phyloP scores from a whole-genome alignment of 202 grass and related monocot genomes.

The Saccharum hybrid region DNA sequence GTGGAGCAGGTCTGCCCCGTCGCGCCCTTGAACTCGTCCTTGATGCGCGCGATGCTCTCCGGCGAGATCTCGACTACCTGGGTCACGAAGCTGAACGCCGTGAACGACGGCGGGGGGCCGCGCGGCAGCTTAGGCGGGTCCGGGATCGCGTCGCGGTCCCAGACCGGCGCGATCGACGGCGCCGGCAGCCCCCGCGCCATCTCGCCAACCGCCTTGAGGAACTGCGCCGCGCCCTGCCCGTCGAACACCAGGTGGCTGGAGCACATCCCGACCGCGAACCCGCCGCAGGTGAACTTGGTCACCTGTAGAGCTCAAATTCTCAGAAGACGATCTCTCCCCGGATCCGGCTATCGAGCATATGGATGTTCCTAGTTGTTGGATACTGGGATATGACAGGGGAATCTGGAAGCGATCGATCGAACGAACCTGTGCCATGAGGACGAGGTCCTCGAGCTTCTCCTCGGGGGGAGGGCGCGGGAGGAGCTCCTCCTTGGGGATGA shows the following conservation, averaged over 20 bases:
- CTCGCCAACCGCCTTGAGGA: constrained; percentile 64
- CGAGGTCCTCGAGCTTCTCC: constrained; percentile 60
- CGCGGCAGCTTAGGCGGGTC: constrained; percentile 49
- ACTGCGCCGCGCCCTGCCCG: constrained; percentile 76
- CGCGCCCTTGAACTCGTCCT: constrained; percentile 50
- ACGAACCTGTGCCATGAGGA: constrained; percentile 65
- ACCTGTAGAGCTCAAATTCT: constrained; percentile 47
- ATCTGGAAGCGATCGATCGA: background rate
- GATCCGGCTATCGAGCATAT: background rate
- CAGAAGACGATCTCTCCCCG: background rate
- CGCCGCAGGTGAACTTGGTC: constrained; percentile 77
- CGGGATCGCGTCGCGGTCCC: constrained; percentile 69
- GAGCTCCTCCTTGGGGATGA: constrained; percentile 71
- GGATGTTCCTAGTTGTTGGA: background rate
- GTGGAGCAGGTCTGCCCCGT: constrained; percentile 60
- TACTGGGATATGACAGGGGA: background rate
- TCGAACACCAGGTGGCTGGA: constrained; percentile 92
- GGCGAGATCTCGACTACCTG: constrained; percentile 55
- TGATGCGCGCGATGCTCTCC: constrained; percentile 58
- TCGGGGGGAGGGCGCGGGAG: constrained; percentile 59
- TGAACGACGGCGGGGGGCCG: constrained; percentile 54
- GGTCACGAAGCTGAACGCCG: constrained; percentile 56
- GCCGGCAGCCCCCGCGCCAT: constrained; percentile 53
- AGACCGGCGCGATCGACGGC: constrained; percentile 55
- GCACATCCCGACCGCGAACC: constrained; percentile 78